Evolutionary conservation across 2,329 filamentous ascomycete genomes (phyloP).

Genomic region (Zymoseptoria tritici): DNA sequence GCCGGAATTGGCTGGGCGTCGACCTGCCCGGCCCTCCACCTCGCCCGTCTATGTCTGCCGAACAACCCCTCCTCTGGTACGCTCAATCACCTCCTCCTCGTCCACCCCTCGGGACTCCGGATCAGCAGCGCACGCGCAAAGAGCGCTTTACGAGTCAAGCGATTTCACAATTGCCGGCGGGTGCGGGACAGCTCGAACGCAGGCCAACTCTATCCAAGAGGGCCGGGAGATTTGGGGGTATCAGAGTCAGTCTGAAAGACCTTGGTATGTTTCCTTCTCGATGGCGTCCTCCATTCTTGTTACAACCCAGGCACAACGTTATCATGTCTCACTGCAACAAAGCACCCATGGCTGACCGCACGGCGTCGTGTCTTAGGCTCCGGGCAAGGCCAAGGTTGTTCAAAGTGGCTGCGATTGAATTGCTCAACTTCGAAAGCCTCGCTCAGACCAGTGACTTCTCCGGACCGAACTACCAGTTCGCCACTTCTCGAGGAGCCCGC

Average conservation of each 20-base stretch:
- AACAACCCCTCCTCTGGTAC: background rate
- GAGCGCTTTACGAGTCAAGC: background rate
- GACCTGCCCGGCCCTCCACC: background rate
- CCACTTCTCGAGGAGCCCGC: background rate
- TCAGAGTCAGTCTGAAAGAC: background rate
- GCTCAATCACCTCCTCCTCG: background rate
- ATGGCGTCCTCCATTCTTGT: background rate
- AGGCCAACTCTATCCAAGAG: background rate
- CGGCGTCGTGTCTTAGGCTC: slow-evolving; percentile 1
- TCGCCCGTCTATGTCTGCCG: background rate
- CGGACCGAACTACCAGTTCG: background rate
- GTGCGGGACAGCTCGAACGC: background rate
- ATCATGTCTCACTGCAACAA: background rate
- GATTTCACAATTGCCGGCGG: background rate
- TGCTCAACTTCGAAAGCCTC: background rate
- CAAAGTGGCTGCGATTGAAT: background rate
- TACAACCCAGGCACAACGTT: background rate
- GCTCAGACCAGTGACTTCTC: background rate
- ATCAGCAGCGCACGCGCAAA: background rate
- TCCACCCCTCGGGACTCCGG: background rate
- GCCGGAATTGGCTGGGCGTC: background rate
- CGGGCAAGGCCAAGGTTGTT: slow-evolving; percentile 2
- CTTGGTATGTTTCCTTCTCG: background rate
- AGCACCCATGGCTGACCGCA: background rate
- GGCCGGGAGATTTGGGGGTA: background rate